A percentile compares a stretch with the other conserved stretches of the same genome.
phyloP scores from a whole-genome alignment of 495 filamentous ascomycete genomes.

The Penicillium arizonense region DNA sequence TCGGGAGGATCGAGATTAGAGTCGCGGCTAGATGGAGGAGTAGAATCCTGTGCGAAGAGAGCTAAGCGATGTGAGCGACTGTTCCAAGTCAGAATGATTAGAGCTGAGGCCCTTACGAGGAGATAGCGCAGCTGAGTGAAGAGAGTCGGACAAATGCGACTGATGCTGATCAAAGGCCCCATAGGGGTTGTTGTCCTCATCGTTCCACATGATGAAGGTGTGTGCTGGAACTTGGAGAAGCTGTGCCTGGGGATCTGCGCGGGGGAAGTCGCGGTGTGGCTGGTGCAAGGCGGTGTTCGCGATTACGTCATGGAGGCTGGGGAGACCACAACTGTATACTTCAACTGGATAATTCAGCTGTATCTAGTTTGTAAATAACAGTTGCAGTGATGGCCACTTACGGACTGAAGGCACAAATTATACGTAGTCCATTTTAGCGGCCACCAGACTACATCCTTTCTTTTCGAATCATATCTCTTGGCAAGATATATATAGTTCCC shows the following conservation, averaged over 20 bases:
- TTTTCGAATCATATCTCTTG: too few species aligned
- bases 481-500: too few species aligned
- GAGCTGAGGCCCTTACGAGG: constrained; percentile 36
- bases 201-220: constrained; percentile 60
- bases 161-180: constrained; percentile 84
- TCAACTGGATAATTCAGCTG: too few species aligned
- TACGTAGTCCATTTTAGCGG: too few species aligned
- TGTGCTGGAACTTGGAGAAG: constrained; percentile 14
- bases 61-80: constrained; percentile 32
- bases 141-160: constrained; percentile 69
- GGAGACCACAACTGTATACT: too few species aligned
- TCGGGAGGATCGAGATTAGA: constrained; percentile 56
- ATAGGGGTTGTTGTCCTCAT: constrained; percentile 94
- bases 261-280: constrained; percentile 15
- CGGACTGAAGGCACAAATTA: too few species aligned
- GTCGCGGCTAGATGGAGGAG: constrained; percentile 46
- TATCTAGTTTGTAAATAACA: too few species aligned
- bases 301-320: constrained; percentile 10
- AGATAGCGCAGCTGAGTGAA: constrained; percentile 61
- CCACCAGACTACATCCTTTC: too few species aligned
- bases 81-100: not conserved
- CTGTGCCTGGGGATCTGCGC: constrained; percentile 28
- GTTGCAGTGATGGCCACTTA: too few species aligned
- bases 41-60: constrained; percentile 43
- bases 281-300: constrained; percentile 7